These are phyloP conservation scores for Medakamo hakoo DNA, from an alignment of 139 green algal species.

Conservation along the genomic window DNA sequence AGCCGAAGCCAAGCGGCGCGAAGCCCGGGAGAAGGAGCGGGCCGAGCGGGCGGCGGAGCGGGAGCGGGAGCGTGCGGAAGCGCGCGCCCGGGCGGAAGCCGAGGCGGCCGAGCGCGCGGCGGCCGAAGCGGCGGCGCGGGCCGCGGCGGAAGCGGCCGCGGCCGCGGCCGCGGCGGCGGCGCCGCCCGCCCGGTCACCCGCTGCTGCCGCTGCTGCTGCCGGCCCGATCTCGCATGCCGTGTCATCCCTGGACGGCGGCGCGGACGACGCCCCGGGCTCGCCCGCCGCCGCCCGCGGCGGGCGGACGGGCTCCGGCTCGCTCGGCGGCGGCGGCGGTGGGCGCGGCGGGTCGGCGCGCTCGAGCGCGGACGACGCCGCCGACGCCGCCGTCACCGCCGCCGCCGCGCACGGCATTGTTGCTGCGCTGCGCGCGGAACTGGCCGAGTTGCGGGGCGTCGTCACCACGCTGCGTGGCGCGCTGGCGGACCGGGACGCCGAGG, in stretches of 20 bases:
- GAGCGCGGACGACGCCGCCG: neutral
- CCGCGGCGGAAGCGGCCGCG: constrained; percentile 3
- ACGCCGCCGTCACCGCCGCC: neutral
- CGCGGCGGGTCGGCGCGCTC: constrained; percentile 1
- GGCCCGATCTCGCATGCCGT: neutral
- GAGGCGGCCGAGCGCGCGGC: constrained; percentile 1
- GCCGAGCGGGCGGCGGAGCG: constrained; percentile 12
- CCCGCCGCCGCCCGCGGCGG: no score
- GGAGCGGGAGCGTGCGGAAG: constrained; percentile 7
- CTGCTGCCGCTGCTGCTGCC: neutral
- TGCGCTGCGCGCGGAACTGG: neutral
- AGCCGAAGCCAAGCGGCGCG: neutral
- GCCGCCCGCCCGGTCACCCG: neutral
- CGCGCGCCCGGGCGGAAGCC: constrained; percentile 10
- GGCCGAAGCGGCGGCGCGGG: neutral
- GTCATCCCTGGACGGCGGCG: neutral
- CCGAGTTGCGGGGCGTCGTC: neutral
- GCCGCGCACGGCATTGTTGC: neutral
- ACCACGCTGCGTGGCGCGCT: neutral
- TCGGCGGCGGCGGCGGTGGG: neutral
- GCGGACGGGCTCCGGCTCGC: no score
- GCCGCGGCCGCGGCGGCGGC: constrained; percentile 1
- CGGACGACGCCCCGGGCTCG: no score
- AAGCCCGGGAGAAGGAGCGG: neutral
- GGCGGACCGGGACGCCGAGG: neutral